Percentiles rank a stretch among this genome's conserved stretches.
Evolutionary conservation across 495 filamentous ascomycete genomes (phyloP).

Genomic region (Penicillium chermesinum): DNA sequence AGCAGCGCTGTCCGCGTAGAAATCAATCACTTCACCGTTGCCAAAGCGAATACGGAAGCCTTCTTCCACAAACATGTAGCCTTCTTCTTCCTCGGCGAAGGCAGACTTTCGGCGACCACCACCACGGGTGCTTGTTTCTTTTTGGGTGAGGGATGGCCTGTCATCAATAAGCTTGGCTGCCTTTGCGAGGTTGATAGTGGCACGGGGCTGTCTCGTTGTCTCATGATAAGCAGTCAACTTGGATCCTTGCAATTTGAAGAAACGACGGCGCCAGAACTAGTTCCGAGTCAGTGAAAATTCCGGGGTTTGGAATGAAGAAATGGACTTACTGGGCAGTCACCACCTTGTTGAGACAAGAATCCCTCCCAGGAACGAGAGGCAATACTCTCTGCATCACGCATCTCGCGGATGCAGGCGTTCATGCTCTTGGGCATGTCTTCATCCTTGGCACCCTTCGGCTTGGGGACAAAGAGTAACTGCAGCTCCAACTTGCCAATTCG

Average conservation of each 20-base stretch:
- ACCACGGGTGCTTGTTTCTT: conserved; percentile 65
- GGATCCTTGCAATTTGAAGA: conserved; percentile 87
- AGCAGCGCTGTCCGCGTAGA: conserved; percentile 82
- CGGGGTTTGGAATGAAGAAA: background rate
- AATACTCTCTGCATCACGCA: conserved; percentile 78
- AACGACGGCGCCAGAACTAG: conserved; percentile 94
- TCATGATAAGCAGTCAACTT: conserved; percentile 97
- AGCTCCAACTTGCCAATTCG: conserved; percentile 90
- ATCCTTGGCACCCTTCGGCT: conserved; percentile 80
- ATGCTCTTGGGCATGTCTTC: conserved; percentile 99
- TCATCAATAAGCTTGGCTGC: conserved; percentile 94
- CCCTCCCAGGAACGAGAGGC: conserved; percentile 75
- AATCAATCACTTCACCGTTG: conserved; percentile 97
- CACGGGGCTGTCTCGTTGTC: conserved; percentile 86
- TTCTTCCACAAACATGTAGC: conserved; percentile 99
- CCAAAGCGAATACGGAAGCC: conserved; percentile 97
- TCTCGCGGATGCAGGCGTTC: conserved; percentile 86
- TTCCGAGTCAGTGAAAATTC: conserved; percentile 1
- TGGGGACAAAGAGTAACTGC: conserved; percentile 89
- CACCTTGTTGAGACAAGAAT: conserved; percentile 89
- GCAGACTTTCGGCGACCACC: conserved; percentile 84
- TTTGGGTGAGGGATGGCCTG: conserved; percentile 72
- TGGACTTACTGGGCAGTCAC: conserved; percentile 88
- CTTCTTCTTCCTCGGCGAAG: conserved; percentile 97
- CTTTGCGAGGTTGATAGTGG: conserved; percentile 93